Base-by-base conservation (phyloP, 371 early-diverging fungal species). In the Coemansia sp. region DNA sequence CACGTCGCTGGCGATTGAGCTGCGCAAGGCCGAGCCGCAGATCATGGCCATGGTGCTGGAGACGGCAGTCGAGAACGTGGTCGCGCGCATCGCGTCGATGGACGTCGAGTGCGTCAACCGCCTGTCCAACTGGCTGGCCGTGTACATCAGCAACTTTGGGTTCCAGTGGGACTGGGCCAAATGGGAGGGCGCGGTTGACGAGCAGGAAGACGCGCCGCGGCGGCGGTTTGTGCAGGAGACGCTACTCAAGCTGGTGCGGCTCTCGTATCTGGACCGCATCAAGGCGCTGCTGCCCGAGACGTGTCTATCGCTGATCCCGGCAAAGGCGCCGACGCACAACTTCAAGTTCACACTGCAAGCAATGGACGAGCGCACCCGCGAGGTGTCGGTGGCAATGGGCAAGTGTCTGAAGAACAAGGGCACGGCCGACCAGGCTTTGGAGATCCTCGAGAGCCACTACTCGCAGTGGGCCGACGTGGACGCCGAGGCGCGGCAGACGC, bases 61-160 rank as follows among this genome's bases (percentile, higher is more conserved):
- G 48, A 58, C 67, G 0, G 46, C 57, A 29, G 66, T 70, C 1
- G 67, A 59, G 32, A 64, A 53, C 61, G n/a, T 67, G 8, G 57
- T 69, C 6, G 60, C 50, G 18, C 60, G 71, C 16, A 44, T 59
- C 18, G 31, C 37, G 53, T 18, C 47, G 12, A 44, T 77, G 86
- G 97, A 97, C 75, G 84, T 88, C n/a, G 94, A 92, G 77, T 89
- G 90, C 66, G 79, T 92, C 31, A 75, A 85, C 69, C 84, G 95
- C 37, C 82, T 94, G 44, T 84, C 86, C 64, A 86, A 85, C 58
- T 94, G 92, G 93, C 90, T 97, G 81, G 85, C 91, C 2, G 88
- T 90, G 53, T 94, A 94, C 72, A 77, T 97, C 66, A 93, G 93
- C 77, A 95, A 97, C 80, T 93, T 94, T 84, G 90, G 86, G 5